Conservation (phyloP, 148 eudicot species). For the Rhododendron henanense region DNA sequence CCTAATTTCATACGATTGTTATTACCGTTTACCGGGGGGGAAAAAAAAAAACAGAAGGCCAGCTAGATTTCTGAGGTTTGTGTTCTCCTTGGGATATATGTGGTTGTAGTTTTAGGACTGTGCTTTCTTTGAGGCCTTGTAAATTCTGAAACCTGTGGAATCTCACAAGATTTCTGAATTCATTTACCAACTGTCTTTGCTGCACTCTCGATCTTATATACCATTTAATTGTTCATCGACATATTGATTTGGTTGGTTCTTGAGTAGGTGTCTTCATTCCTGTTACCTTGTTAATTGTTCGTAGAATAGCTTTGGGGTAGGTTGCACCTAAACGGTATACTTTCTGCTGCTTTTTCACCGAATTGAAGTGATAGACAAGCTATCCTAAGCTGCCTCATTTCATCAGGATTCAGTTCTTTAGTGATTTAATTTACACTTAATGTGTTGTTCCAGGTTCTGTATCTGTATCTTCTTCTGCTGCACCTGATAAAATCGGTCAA, state of each 20-base stretch:
- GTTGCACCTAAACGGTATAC: not conserved
- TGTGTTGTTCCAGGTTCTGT: conserved; percentile 18
- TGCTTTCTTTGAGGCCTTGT: not conserved
- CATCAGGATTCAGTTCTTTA: not conserved
- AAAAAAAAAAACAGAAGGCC: not conserved
- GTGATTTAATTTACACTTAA: not conserved
- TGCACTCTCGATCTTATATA: not conserved
- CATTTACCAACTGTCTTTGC: not conserved
- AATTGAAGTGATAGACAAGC: not conserved
- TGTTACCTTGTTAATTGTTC: not conserved
- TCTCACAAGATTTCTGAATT: not conserved
- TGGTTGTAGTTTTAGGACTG: not conserved
- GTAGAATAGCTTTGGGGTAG: not conserved
- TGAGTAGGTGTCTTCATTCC: not conserved
- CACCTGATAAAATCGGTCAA: conserved; percentile 21
- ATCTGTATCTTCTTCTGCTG: conserved; percentile 14
- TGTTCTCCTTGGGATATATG: not conserved
- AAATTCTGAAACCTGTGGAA: not conserved
- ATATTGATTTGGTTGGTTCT: not conserved
- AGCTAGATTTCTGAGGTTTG: not conserved
- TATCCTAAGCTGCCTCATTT: not conserved
- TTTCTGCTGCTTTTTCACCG: not conserved
- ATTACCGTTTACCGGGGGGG: not conserved
- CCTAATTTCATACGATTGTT: not conserved
- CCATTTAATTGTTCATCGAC: not conserved